Evolutionary conservation across 2,329 filamentous ascomycete species (phyloP).

Genomic region (Fusarium sp.): DNA sequence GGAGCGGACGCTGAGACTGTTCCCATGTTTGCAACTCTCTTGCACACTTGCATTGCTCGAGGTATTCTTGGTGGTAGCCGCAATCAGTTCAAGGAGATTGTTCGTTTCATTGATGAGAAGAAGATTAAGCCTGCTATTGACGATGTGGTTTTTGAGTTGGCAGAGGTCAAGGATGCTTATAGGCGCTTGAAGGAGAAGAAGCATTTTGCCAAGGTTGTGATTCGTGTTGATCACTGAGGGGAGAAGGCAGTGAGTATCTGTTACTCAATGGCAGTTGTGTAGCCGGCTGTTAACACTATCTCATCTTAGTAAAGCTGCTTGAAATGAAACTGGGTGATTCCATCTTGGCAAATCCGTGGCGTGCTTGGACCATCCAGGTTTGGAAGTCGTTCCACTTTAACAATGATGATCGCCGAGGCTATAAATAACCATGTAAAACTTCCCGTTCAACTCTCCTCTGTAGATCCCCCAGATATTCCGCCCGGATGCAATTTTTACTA

Average conservation of each 20-base stretch:
- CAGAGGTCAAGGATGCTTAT: conserved; percentile 48
- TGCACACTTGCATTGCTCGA: conserved; percentile 43
- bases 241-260: too few relatives aligned
- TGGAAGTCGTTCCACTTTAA: background rate
- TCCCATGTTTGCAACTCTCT: conserved; percentile 39
- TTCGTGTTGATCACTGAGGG: conserved; percentile 41
- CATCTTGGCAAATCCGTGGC: background rate
- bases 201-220: conserved; percentile 51
- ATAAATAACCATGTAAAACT: background rate
- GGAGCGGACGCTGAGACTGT: conserved; percentile 35
- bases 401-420: background rate
- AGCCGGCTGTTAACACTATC: too few relatives aligned
- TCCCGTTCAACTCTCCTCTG: background rate
- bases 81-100: conserved; percentile 43
- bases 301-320: too few relatives aligned
- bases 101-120: conserved; percentile 47
- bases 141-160: conserved; percentile 44
- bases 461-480: background rate
- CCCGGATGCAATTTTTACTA: too few relatives aligned
- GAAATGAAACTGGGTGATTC: too few relatives aligned
- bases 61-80: conserved; percentile 44
- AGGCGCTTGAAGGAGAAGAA: conserved; percentile 45
- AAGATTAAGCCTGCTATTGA: conserved; percentile 46
- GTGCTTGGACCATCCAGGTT: background rate
- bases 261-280: too few relatives aligned